Percentiles rank a stretch among this genome's conserved stretches.
These are phyloP conservation scores for Cubamyces lactineus DNA, from an alignment of 768 basidiomycete genomes.

Conservation along the genomic window DNA sequence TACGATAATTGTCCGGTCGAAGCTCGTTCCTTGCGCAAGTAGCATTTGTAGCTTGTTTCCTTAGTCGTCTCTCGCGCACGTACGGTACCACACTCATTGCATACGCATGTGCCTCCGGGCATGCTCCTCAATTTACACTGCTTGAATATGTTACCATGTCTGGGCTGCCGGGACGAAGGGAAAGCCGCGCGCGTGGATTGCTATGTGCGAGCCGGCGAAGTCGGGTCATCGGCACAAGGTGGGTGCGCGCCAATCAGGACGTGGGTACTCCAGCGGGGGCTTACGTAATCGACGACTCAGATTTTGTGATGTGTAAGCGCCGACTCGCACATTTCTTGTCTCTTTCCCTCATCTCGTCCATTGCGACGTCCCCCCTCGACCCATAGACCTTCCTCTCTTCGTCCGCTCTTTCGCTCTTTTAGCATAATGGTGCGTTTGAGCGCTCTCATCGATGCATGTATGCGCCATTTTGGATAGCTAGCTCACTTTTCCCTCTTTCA, in stretches of 20 bases:
- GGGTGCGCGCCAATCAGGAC: constrained; percentile 15
- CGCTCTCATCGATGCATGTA: not conserved
- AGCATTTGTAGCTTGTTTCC: constrained; percentile 6
- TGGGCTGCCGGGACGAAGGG: not conserved
- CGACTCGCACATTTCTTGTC: constrained; percentile 4
- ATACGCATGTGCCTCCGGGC: not conserved
- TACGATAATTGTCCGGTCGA: constrained; percentile 10
- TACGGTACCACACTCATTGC: not conserved
- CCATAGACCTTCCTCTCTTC: constrained; percentile 16
- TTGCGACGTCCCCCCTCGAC: constrained; percentile 13
- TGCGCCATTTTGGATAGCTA: not conserved
- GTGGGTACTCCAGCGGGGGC: not conserved
- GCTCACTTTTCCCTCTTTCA: constrained; percentile 6
- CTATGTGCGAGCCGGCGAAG: not conserved
- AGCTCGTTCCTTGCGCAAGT: constrained; percentile 1
- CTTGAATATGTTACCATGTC: too few species aligned
- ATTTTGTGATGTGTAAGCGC: constrained; percentile 11
- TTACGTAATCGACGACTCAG: constrained; percentile 13
- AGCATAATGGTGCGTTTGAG: constrained; percentile 31
- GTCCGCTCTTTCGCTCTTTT: constrained; percentile 17
- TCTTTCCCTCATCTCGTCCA: constrained; percentile 16
- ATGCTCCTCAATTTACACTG: too few species aligned
- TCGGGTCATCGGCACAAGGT: not conserved
- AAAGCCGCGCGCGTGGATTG: not conserved
- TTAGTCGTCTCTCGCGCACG: not conserved